These are phyloP conservation scores for Dothistroma septosporum DNA, from an alignment of 2,329 filamentous ascomycete genomes.

Conservation along the genomic window DNA sequence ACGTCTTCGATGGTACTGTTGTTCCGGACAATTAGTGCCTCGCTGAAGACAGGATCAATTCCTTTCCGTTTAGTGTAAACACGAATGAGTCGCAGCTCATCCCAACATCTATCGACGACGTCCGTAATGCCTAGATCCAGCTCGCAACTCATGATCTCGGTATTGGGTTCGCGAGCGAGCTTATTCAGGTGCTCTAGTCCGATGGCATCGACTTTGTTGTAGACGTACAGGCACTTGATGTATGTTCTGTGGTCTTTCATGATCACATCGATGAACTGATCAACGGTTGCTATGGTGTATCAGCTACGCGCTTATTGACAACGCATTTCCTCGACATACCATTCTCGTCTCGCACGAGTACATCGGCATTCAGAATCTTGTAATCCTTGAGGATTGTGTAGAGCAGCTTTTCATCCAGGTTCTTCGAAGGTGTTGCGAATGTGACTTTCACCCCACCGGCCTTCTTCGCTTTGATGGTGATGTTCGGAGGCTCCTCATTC, in stretches of 20 bases:
- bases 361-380: conserved; percentile 97
- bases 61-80: conserved; percentile 97
- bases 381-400: conserved; percentile 97
- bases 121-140: conserved; percentile 88
- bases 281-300: conserved; percentile 66
- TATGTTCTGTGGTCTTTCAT: conserved; percentile 99
- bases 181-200: conserved; percentile 90
- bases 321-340: conserved; percentile 38
- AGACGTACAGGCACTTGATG: conserved; percentile 90
- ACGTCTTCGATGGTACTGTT: conserved; percentile 93
- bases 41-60: conserved; percentile 78
- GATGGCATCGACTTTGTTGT: conserved; percentile 98
- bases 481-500: conserved; percentile 93
- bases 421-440: conserved; percentile 82
- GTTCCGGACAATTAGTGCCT: conserved; percentile 86
- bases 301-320: conserved; percentile 3
- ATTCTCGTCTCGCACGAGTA: conserved; percentile 89
- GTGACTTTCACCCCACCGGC: conserved; percentile 98
- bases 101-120: conserved; percentile 92
- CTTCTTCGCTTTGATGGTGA: conserved; percentile 94
- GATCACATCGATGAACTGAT: conserved; percentile 98
- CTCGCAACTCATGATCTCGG: conserved; percentile 96
- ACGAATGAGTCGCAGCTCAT: conserved; percentile 82
- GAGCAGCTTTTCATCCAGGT: conserved; percentile 95
- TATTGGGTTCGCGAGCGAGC: conserved; percentile 86